phyloP scores from a whole-genome alignment of 75 land plant genomes.

The Picea sitchensis region DNA sequence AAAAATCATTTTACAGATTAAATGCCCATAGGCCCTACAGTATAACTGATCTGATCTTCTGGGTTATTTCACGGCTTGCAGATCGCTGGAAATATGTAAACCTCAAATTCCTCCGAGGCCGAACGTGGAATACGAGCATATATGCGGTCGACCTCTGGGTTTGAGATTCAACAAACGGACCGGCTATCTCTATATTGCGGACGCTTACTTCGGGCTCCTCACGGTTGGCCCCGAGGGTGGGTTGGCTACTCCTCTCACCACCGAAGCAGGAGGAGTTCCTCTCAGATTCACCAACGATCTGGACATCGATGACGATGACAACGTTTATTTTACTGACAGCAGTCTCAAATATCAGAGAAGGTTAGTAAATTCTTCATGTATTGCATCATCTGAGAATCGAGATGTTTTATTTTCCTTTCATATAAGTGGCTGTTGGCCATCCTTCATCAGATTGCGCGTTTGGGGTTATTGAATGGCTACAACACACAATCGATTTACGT shows the following conservation, averaged over 20 bases:
- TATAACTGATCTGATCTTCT: too few relatives aligned
- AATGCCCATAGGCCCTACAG: too few relatives aligned
- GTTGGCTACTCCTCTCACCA: constrained; percentile 52
- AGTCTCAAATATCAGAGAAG: neutral
- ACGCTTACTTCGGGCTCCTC: constrained; percentile 71
- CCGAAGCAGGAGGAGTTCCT: constrained; percentile 47
- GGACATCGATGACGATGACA: constrained; percentile 22
- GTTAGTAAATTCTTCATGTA: constrained; percentile 18
- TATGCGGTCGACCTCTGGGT: constrained; percentile 74
- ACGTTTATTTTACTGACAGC: constrained; percentile 28
- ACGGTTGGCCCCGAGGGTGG: constrained; percentile 69
- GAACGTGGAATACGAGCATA: constrained; percentile 27
- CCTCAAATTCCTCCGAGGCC: constrained; percentile 27
- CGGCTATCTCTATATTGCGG: constrained; percentile 75
- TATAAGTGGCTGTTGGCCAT: too few relatives aligned
- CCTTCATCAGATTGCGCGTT: too few relatives aligned
- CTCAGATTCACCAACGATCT: constrained; percentile 59
- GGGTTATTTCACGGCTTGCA: constrained; percentile 14
- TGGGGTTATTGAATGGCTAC: too few relatives aligned
- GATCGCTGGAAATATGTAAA: constrained; percentile 59
- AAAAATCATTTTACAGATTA: too few relatives aligned
- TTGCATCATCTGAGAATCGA: too few relatives aligned
- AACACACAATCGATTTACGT: too few relatives aligned
- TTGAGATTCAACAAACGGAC: constrained; percentile 52
- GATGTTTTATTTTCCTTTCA: too few relatives aligned